Evolutionary conservation across 116 monocot species (phyloP).

Genomic region (Zostera marina): DNA sequence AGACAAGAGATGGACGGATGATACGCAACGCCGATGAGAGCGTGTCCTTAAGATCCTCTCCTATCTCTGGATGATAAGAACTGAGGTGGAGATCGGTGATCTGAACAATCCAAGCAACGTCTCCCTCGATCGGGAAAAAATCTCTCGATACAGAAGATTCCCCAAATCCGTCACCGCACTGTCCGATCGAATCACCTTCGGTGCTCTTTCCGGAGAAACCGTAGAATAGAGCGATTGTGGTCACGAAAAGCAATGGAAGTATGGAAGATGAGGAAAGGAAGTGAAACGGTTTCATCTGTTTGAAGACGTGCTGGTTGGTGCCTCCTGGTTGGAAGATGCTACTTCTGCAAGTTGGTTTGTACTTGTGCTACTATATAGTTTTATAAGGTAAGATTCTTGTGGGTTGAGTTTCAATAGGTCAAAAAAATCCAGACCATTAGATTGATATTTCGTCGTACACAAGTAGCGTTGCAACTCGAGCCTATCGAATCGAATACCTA

Average conservation of each 20-base stretch:
- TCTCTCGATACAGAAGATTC: conserved; percentile 27
- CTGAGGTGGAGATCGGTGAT: conserved; percentile 73
- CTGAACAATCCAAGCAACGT: conserved; percentile 74
- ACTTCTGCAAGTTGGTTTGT: no score
- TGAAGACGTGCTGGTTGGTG: background rate
- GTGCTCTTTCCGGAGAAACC: background rate
- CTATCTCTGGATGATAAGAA: conserved; percentile 38
- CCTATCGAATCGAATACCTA: no score
- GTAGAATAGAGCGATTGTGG: background rate
- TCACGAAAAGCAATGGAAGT: background rate
- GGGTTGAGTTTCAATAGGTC: no score
- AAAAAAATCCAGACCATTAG: no score
- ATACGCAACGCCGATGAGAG: conserved; percentile 44
- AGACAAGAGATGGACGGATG: conserved; percentile 42
- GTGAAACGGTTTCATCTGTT: background rate
- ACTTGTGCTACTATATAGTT: no score
- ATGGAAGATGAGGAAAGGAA: conserved; percentile 1
- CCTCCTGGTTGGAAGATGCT: no score
- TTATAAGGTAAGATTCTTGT: no score
- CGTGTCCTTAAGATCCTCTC: conserved; percentile 23
- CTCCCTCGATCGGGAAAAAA: conserved; percentile 47
- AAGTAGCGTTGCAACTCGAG: no score
- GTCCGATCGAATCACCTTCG: background rate
- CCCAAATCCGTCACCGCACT: background rate
- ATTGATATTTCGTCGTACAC: no score